Evolutionary conservation across 768 basidiomycete species (phyloP).

Genomic region (Lentinula boryana): DNA sequence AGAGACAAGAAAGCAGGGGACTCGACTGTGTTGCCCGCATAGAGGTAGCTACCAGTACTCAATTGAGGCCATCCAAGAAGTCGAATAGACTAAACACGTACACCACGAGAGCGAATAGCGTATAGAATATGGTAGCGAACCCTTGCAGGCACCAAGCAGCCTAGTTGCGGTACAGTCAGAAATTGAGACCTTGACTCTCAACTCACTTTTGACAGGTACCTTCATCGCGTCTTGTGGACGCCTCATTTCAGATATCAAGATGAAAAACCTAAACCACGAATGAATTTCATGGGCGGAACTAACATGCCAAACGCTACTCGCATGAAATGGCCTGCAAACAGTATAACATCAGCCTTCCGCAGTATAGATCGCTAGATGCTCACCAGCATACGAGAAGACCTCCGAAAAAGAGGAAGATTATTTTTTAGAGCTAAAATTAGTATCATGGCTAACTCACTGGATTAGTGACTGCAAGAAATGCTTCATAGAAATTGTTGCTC

Average conservation of each 20-base stretch:
- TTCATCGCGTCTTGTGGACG: slow-evolving; percentile 50
- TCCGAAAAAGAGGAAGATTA: slow-evolving; percentile 7
- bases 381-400: slow-evolving; percentile 48
- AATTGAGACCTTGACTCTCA: background rate
- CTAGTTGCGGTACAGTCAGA: slow-evolving; percentile 13
- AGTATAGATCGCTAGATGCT: slow-evolving; percentile 7
- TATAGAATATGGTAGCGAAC: slow-evolving; percentile 46
- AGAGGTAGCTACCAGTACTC: slow-evolving; percentile 28
- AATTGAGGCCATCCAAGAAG: background rate
- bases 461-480: slow-evolving; percentile 48
- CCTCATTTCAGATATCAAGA: slow-evolving; percentile 53
- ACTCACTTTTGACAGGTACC: slow-evolving; percentile 18
- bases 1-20: slow-evolving; percentile 44
- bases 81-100: slow-evolving; percentile 6
- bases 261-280: slow-evolving; percentile 39
- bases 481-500: slow-evolving; percentile 36
- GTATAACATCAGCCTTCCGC: background rate
- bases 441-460: slow-evolving; percentile 26
- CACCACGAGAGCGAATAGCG: slow-evolving; percentile 36
- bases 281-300: background rate
- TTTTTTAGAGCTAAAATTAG: no score
- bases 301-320: slow-evolving; percentile 14
- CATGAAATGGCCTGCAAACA: slow-evolving; percentile 43
- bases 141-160: slow-evolving; percentile 51
- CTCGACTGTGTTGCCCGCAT: slow-evolving; percentile 39